Conservation (phyloP, 495 filamentous ascomycete genomes). For the Clohesyomyces aquaticus region DNA sequence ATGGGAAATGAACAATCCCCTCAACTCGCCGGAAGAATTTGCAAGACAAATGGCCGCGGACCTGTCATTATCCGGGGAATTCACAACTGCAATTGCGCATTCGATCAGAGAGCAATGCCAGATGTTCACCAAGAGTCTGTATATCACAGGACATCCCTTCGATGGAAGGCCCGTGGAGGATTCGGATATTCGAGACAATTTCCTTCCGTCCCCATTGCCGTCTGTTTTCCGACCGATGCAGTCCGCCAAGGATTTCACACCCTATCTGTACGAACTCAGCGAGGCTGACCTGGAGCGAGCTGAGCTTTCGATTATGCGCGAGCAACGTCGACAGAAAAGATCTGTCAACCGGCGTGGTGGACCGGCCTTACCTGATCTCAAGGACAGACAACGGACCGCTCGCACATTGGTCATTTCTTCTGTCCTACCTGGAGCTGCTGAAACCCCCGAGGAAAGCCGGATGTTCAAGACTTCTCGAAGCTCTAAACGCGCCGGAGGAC, state of each 20-base stretch:
- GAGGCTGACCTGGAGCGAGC: conserved; percentile 85
- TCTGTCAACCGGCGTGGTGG: conserved; percentile 93
- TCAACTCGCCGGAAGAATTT: conserved; percentile 93
- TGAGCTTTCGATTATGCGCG: conserved; percentile 88
- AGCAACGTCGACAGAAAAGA: conserved; percentile 91
- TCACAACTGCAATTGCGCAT: conserved; percentile 96
- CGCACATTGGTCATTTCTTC: conserved; percentile 88
- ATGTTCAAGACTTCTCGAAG: conserved; percentile 73
- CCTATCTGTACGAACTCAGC: conserved; percentile 90
- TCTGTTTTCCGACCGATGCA: conserved; percentile 86
- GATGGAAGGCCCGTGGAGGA: conserved; percentile 93
- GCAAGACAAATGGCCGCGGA: conserved; percentile 85
- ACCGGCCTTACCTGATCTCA: conserved; percentile 92
- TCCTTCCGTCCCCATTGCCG: conserved; percentile 81
- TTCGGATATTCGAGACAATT: conserved; percentile 78
- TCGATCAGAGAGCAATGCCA: conserved; percentile 95
- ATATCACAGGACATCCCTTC: conserved; percentile 90
- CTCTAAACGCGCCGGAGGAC: conserved; percentile 60
- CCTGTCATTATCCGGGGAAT: conserved; percentile 91
- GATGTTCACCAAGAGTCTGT: conserved; percentile 89
- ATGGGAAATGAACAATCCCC: conserved; percentile 96
- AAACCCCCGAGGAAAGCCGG: conserved; percentile 78
- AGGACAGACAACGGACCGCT: conserved; percentile 90
- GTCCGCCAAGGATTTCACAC: conserved; percentile 88
- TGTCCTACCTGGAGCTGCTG: conserved; percentile 83